phyloP scores from a whole-genome alignment of 179 eudicot genomes.

The Spinacia oleracea region DNA sequence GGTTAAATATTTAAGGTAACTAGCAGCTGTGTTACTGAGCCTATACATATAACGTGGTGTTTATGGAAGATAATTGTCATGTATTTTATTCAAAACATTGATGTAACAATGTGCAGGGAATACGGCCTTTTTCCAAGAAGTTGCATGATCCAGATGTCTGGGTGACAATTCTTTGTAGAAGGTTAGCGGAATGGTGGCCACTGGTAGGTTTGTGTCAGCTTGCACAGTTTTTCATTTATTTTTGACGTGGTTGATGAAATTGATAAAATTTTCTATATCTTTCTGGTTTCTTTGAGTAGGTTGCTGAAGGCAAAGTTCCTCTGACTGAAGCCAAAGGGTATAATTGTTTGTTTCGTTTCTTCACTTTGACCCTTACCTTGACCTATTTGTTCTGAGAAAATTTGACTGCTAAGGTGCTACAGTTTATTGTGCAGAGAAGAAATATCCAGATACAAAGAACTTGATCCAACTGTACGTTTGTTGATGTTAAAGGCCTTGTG shows the following conservation, averaged over 20 bases:
- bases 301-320: conserved; percentile 82
- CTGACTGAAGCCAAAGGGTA: conserved; percentile 77
- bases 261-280: conserved; percentile 6
- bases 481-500: conserved; percentile 81
- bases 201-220: conserved; percentile 55
- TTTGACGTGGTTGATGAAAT: conserved; percentile 3
- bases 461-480: conserved; percentile 70
- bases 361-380: conserved; percentile 13
- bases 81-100: background rate
- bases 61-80: background rate
- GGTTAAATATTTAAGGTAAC: background rate
- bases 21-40: background rate
- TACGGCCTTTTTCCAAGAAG: conserved; percentile 53
- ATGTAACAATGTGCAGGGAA: conserved; percentile 55
- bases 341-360: conserved; percentile 4
- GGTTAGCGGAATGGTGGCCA: conserved; percentile 83
- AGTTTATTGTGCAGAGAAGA: conserved; percentile 59
- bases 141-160: conserved; percentile 58
- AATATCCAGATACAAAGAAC: conserved; percentile 65
- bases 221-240: background rate
- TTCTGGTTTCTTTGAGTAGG: conserved; percentile 45
- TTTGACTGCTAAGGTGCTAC: conserved; percentile 4
- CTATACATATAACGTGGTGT: too few species aligned
- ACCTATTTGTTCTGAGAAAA: background rate
- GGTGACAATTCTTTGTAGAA: conserved; percentile 69